phyloP scores from a whole-genome alignment of 176 grass and related monocot genomes.

The Chrysopogon serrulatus region DNA sequence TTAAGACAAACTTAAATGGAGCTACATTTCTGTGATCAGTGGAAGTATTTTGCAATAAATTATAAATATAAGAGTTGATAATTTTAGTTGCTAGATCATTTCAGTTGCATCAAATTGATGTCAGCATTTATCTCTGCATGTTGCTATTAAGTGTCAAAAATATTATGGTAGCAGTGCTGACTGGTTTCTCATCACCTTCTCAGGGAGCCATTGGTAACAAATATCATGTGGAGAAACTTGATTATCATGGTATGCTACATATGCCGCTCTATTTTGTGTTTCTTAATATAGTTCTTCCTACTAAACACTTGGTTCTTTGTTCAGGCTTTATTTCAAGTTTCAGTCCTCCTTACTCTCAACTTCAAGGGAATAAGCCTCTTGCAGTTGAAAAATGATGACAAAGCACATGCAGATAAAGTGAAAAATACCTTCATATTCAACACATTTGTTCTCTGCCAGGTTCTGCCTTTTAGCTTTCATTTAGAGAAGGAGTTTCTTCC shows the following conservation, averaged over 20 bases:
- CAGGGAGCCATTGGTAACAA: conserved; percentile 92
- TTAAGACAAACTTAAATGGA: background rate
- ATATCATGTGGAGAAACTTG: conserved; percentile 99
- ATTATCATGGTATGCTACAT: conserved; percentile 69
- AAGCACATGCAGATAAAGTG: conserved; percentile 63
- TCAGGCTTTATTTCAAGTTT: conserved; percentile 85
- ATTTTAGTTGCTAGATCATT: background rate
- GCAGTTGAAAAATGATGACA: conserved; percentile 54
- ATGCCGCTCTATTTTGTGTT: background rate
- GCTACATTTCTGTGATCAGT: background rate
- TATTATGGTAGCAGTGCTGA: background rate
- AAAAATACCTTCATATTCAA: conserved; percentile 99
- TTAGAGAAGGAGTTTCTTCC: background rate
- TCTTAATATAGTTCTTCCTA: background rate
- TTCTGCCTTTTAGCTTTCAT: background rate
- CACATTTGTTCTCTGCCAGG: conserved; percentile 94
- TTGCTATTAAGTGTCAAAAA: conserved; percentile 7
- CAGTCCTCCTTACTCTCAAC: conserved; percentile 71
- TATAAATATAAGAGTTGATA: background rate
- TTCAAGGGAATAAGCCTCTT: conserved; percentile 73
- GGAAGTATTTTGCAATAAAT: background rate
- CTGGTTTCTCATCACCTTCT: conserved; percentile 5
- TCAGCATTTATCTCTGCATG: background rate
- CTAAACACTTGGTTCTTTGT: conserved; percentile 8
- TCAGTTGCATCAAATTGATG: background rate